Percentiles rank a stretch among this genome's conserved stretches.
These are phyloP conservation scores for Xylaria sp. DNA, from an alignment of 2,329 filamentous ascomycete species.

Conservation along the genomic window DNA sequence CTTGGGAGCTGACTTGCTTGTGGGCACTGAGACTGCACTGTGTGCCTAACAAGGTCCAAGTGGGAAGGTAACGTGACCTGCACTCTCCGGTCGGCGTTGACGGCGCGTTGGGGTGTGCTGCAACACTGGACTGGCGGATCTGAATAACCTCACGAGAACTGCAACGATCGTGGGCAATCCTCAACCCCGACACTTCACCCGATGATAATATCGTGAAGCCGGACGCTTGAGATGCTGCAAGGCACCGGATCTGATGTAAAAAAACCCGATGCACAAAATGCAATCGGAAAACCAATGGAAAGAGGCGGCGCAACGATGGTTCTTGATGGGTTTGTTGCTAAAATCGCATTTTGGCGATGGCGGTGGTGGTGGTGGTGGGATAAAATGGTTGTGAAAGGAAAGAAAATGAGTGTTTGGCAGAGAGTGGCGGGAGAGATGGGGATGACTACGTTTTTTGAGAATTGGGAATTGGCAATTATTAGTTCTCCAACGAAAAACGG, in stretches of 20 bases:
- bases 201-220: conserved; percentile 33
- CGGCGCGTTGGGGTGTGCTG: conserved; percentile 38
- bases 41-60: conserved; percentile 30
- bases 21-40: conserved; percentile 25
- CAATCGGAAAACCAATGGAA: conserved; percentile 45
- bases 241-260: conserved; percentile 42
- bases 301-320: conserved; percentile 49
- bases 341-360: conserved; percentile 47
- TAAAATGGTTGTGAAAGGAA: conserved; percentile 43
- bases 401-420: conserved; percentile 44
- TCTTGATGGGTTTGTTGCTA: conserved; percentile 50
- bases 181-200: conserved; percentile 31
- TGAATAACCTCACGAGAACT: conserved; percentile 48
- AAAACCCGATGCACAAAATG: conserved; percentile 42
- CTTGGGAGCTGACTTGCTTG: conserved; percentile 33
- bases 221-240: conserved; percentile 28
- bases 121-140: conserved; percentile 36
- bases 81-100: conserved; percentile 44
- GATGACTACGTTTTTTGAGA: conserved; percentile 63
- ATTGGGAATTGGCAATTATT: conserved; percentile 54
- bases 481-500: conserved; percentile 62
- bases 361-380: conserved; percentile 45
- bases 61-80: conserved; percentile 47
- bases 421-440: conserved; percentile 53
- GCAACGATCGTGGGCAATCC: conserved; percentile 32